phyloP scores from a whole-genome alignment of 208 protist genomes.

The Lotmaria passim region DNA sequence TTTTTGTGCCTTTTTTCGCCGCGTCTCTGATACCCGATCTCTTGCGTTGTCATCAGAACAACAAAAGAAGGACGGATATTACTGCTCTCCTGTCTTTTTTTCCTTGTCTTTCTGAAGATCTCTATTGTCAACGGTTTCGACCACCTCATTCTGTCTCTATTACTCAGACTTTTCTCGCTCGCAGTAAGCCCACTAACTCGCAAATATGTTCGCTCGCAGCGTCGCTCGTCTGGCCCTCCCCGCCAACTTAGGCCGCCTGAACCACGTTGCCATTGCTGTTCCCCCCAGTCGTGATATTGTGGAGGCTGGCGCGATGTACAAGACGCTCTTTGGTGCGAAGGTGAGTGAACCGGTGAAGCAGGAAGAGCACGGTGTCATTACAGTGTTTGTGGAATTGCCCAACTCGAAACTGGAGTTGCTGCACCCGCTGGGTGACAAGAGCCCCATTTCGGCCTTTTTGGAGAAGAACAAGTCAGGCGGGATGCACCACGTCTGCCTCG shows the following conservation, averaged over 20 bases:
- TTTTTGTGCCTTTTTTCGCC: too few species aligned
- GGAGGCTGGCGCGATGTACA: slow-evolving; percentile 72
- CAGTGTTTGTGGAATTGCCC: slow-evolving; percentile 91
- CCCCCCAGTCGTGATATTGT: slow-evolving; percentile 63
- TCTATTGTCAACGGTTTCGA: too few species aligned
- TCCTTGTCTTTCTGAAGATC: too few species aligned
- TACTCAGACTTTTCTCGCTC: not conserved
- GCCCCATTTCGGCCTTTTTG: slow-evolving; percentile 91
- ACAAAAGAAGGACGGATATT: too few species aligned
- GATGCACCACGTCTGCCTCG: slow-evolving; percentile 95
- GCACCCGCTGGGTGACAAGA: slow-evolving; percentile 87
- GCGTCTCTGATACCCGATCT: too few species aligned
- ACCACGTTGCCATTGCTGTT: slow-evolving; percentile 95
- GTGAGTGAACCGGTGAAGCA: slow-evolving; percentile 82
- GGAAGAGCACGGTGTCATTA: slow-evolving; percentile 92
- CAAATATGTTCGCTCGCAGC: slow-evolving; percentile 34
- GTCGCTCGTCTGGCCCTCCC: slow-evolving; percentile 19
- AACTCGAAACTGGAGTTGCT: slow-evolving; percentile 94
- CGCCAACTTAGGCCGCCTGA: slow-evolving; percentile 81
- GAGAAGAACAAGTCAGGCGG: slow-evolving; percentile 90
- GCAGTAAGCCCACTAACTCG: too few species aligned
- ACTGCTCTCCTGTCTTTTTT: too few species aligned
- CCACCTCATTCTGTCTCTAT: too few species aligned
- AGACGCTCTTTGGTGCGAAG: slow-evolving; percentile 70
- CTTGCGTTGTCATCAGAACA: too few species aligned